phyloP scores from a whole-genome alignment of 2,329 filamentous ascomycete species.

The Colletotrichum shisoi region DNA sequence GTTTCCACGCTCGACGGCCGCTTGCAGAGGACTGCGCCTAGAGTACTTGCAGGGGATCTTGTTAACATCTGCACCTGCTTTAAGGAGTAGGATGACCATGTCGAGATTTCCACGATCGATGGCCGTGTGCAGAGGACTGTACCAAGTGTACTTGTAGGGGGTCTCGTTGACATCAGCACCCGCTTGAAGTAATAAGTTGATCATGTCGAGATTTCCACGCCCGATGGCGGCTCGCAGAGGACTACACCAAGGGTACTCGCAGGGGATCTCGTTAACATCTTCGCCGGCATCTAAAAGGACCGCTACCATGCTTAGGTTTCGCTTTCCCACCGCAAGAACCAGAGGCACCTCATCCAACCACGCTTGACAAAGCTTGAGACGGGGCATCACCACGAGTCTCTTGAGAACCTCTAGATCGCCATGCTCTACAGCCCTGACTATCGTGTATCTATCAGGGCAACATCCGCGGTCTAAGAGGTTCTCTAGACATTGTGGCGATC shows the following conservation, averaged over 20 bases:
- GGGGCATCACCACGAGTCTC: not conserved
- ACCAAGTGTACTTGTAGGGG: no score
- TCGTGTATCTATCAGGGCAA: not conserved
- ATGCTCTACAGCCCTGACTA: not conserved
- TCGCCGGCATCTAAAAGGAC: not conserved
- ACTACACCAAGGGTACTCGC: not conserved
- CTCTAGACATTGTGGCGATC: not conserved
- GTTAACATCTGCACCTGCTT: no score
- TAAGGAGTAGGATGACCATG: not conserved
- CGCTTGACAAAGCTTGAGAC: not conserved
- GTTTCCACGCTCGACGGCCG: not conserved
- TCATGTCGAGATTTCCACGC: not conserved
- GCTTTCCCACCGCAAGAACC: accelerated
- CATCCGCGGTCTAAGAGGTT: not conserved
- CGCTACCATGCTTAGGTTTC: not conserved
- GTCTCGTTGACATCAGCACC: constrained; percentile 11
- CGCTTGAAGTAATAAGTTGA: not conserved
- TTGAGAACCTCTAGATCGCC: not conserved
- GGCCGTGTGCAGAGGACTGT: not conserved
- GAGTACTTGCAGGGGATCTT: accelerated
- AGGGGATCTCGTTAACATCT: not conserved
- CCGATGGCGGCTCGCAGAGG: not conserved
- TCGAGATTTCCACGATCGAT: not conserved
- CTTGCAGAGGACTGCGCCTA: constrained; percentile 1
- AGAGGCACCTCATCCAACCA: not conserved